A percentile compares a stretch with the other conserved stretches of the same genome.
These are phyloP conservation scores for Penicillium sp. DNA, from an alignment of 2,329 filamentous ascomycete species.

Conservation along the genomic window DNA sequence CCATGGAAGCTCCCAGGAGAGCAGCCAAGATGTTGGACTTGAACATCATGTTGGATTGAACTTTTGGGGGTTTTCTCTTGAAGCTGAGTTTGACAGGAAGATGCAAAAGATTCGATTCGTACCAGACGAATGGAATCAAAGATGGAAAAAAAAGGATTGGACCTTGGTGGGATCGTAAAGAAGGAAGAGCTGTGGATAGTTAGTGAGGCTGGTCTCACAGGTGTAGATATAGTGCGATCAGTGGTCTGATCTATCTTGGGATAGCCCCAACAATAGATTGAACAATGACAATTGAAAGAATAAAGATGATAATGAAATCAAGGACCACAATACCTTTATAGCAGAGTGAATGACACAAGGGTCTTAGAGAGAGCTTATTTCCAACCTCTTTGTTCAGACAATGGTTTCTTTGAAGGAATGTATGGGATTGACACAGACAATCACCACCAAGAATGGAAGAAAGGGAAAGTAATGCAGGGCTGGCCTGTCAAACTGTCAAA, in stretches of 20 bases:
- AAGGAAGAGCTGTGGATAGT: conserved; percentile 9
- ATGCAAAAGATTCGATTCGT: conserved; percentile 32
- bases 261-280: not conserved
- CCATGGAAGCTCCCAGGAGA: conserved; percentile 56
- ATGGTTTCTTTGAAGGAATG: conserved; percentile 25
- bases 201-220: not conserved
- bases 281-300: not conserved
- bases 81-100: conserved; percentile 19
- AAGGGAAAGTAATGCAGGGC: conserved; percentile 37
- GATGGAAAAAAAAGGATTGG: conserved; percentile 20
- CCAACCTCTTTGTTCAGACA: conserved; percentile 4
- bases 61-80: conserved; percentile 8
- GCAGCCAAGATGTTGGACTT: conserved; percentile 35
- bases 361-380: not conserved
- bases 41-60: conserved; percentile 30
- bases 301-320: not conserved
- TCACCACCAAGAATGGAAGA: conserved; percentile 26
- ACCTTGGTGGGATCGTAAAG: conserved; percentile 17
- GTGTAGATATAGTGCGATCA: conserved; percentile 6
- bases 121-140: conserved; percentile 35
- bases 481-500: conserved; percentile 35
- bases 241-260: not conserved
- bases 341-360: conserved; percentile 12
- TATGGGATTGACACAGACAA: conserved; percentile 37
- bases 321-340: conserved; percentile 31